Evolutionary conservation across 2,329 filamentous ascomycete genomes (phyloP).

Genomic region (Zalaria obscura): DNA sequence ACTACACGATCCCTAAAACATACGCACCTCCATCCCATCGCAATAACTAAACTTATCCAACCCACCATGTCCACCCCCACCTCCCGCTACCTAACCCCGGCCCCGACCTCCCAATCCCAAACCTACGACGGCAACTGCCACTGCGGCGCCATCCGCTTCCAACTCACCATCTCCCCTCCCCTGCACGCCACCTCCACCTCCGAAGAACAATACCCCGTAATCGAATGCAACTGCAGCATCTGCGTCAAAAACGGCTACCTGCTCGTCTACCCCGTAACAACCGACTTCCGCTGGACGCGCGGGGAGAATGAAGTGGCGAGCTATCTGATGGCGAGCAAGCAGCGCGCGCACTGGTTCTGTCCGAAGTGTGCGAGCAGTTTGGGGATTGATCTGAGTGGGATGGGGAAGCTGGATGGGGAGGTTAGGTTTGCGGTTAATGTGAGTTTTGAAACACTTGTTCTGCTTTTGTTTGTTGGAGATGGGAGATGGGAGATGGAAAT

Average conservation of each 20-base stretch:
- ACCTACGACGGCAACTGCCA: conserved; percentile 15
- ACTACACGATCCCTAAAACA: no score
- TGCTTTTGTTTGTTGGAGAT: not conserved
- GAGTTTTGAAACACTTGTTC: not conserved
- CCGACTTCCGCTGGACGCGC: not conserved
- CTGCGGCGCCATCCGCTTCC: conserved; percentile 14
- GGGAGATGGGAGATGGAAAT: not conserved
- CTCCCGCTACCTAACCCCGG: not conserved
- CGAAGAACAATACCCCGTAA: conserved; percentile 9
- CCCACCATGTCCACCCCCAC: not conserved
- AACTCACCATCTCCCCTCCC: conserved; percentile 13
- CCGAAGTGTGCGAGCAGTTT: conserved; percentile 9
- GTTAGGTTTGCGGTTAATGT: conserved; percentile 11
- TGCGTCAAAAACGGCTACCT: conserved; percentile 11
- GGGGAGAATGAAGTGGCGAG: not conserved
- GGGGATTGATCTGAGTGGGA: conserved; percentile 9
- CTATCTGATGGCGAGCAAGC: conserved; percentile 9
- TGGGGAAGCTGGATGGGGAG: conserved; percentile 8
- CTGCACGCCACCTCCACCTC: conserved; percentile 5
- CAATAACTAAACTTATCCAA: no score
- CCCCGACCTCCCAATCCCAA: not conserved
- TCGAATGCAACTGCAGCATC: conserved; percentile 13
- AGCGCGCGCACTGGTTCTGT: conserved; percentile 12
- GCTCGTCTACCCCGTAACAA: conserved; percentile 9
- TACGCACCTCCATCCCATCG: no score